phyloP scores from a whole-genome alignment of 1,284 basidiomycete species.

The Cryptococcus wingfieldii region DNA sequence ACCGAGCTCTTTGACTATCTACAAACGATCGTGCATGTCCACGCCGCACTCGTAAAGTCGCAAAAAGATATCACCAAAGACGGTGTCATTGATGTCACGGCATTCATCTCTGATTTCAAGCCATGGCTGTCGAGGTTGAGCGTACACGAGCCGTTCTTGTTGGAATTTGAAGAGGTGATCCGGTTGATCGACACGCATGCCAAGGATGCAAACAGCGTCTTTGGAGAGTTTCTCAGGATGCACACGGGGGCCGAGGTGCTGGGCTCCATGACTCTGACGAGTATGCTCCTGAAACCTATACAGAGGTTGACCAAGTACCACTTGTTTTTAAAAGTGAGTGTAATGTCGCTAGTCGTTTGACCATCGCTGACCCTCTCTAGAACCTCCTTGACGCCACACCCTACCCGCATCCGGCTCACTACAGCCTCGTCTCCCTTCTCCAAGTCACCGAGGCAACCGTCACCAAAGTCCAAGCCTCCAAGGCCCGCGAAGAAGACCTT shows the following conservation, averaged over 20 bases:
- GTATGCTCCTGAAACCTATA: constrained; percentile 69
- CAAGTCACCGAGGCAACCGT: constrained; percentile 65
- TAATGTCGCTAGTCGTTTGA: too few relatives aligned
- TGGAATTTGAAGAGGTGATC: constrained; percentile 62
- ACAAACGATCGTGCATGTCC: constrained; percentile 74
- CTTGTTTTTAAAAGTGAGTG: constrained; percentile 63
- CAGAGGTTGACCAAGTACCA: constrained; percentile 69
- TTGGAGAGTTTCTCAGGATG: constrained; percentile 77
- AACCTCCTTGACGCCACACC: constrained; percentile 65
- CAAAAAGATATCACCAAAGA: not conserved
- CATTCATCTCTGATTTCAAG: constrained; percentile 59
- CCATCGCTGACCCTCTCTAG: constrained; percentile 42
- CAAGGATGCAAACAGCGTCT: constrained; percentile 59
- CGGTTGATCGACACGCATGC: constrained; percentile 57
- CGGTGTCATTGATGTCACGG: constrained; percentile 55
- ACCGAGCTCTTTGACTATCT: constrained; percentile 74
- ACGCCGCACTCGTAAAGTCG: constrained; percentile 39
- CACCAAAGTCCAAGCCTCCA: constrained; percentile 72
- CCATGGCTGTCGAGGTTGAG: constrained; percentile 59
- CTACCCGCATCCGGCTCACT: constrained; percentile 62
- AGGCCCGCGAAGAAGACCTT: constrained; percentile 76
- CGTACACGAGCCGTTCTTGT: constrained; percentile 78
- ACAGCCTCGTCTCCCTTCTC: constrained; percentile 62
- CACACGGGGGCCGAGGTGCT: constrained; percentile 67
- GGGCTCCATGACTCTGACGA: constrained; percentile 60